A percentile compares a stretch with the other conserved stretches of the same genome.
Evolutionary conservation across 208 protist species (phyloP).

Genomic region (Kentomonas sorsogonicus): DNA sequence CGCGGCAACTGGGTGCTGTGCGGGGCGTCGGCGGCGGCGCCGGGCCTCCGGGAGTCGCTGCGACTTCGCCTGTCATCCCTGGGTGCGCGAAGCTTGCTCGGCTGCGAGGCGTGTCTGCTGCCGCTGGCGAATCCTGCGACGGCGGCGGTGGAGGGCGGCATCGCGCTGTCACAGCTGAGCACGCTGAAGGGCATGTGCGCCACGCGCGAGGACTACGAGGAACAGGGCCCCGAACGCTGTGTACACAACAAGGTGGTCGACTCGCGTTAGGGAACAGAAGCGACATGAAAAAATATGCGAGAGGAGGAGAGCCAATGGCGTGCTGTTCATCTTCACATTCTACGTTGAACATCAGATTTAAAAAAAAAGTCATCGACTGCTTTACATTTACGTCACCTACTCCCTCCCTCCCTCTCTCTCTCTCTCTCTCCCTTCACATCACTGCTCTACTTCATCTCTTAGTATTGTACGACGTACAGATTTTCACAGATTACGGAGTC

Average conservation of each 20-base stretch:
- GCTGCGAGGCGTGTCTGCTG: conserved; percentile 18
- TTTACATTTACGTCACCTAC: background rate
- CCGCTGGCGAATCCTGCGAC: conserved; percentile 26
- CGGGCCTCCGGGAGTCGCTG: too few species aligned
- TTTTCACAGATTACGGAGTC: too few species aligned
- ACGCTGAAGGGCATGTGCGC: conserved; percentile 78
- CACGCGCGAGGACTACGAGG: conserved; percentile 46
- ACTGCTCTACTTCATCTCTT: conserved; percentile 4
- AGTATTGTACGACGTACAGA: too few species aligned
- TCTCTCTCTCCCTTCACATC: background rate
- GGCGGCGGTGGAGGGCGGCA: conserved; percentile 48
- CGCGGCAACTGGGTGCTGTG: too few species aligned
- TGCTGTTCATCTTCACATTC: too few species aligned
- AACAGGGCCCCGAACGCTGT: conserved; percentile 70
- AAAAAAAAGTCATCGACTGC: background rate
- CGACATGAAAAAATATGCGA: too few species aligned
- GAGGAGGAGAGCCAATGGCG: too few species aligned
- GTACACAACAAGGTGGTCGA: conserved; percentile 54
- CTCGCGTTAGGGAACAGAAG: conserved; percentile 2
- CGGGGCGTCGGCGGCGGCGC: too few species aligned
- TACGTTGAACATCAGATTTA: background rate
- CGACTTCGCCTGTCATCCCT: conserved; percentile 22
- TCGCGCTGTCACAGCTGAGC: conserved; percentile 67
- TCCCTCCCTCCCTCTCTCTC: background rate
- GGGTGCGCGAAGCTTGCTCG: conserved; percentile 19